Conservation (phyloP, 352 stramenopile genomes). For the Pythium angustatum region DNA sequence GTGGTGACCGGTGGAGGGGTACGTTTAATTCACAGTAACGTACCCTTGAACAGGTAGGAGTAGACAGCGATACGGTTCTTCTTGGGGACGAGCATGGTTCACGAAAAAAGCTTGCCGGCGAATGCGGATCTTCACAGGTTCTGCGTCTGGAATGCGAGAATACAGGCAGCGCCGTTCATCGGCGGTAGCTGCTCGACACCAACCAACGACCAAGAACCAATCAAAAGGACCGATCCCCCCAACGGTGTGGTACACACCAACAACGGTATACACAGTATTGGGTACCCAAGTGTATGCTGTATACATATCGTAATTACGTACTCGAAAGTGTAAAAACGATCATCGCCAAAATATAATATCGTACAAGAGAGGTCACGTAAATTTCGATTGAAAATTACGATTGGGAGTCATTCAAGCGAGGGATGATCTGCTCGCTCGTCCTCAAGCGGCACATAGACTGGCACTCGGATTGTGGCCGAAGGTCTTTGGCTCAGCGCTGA, state of each 20-base stretch:
- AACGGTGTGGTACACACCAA: conserved; percentile 1
- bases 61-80: conserved; percentile 99
- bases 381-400: neutral
- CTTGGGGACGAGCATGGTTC: conserved; percentile 95
- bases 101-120: conserved; percentile 88
- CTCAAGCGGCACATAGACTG: conserved; percentile 11
- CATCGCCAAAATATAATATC: too few relatives aligned
- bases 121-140: conserved; percentile 88
- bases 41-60: conserved; percentile 97
- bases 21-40: conserved; percentile 23
- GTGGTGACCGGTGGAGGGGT: too few relatives aligned
- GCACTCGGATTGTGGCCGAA: neutral
- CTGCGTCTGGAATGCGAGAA: conserved; percentile 36
- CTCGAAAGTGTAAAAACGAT: too few relatives aligned
- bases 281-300: too few relatives aligned
- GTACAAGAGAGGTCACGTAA: too few relatives aligned
- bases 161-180: conserved; percentile 18
- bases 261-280: too few relatives aligned
- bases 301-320: conserved; percentile 31
- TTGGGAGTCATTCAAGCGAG: conserved; percentile 12
- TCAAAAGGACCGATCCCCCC: conserved; percentile 9
- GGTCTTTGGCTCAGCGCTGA: conserved; percentile 17
- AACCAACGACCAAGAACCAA: conserved; percentile 38
- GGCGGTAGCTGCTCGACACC: conserved; percentile 23
- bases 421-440: neutral